phyloP scores from a whole-genome alignment of 192 early-diverging fungal species.

The Chytriomyces sp. region DNA sequence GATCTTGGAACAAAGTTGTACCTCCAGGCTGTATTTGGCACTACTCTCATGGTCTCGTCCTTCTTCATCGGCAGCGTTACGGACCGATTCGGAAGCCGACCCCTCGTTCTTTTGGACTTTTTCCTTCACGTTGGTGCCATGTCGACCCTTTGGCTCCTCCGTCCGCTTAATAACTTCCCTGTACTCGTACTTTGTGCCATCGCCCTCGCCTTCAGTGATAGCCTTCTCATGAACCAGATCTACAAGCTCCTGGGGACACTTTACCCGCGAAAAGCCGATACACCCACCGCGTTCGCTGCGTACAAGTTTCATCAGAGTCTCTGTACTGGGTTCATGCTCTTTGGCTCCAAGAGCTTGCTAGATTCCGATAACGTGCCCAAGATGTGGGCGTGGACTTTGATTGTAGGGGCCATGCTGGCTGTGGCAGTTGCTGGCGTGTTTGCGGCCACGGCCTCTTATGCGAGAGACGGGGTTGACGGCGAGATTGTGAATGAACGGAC shows the following conservation, averaged over 20 bases:
- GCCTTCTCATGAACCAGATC: constrained; percentile 33
- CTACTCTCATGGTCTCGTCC: constrained; percentile 26
- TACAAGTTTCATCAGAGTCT: constrained; percentile 33
- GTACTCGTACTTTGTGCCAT: constrained; percentile 21
- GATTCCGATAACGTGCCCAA: constrained; percentile 9
- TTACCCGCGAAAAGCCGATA: constrained; percentile 20
- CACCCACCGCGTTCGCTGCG: constrained; percentile 26
- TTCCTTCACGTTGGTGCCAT: constrained; percentile 19
- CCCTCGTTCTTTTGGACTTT: constrained; percentile 9
- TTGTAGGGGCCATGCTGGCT: neutral
- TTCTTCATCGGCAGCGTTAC: constrained; percentile 30
- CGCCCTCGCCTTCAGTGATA: constrained; percentile 14
- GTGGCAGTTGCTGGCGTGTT: constrained; percentile 15
- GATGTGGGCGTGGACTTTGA: constrained; percentile 10
- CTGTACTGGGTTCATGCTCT: constrained; percentile 18
- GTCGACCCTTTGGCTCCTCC: constrained; percentile 18
- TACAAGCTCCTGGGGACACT: constrained; percentile 27
- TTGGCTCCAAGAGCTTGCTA: constrained; percentile 17
- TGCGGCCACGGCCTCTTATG: neutral
- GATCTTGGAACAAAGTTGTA: constrained; percentile 18
- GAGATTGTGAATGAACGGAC: constrained; percentile 1
- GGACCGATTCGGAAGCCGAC: constrained; percentile 22
- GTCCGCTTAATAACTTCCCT: constrained; percentile 6
- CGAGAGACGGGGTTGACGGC: neutral
- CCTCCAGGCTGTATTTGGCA: constrained; percentile 25